Conservation (phyloP, 192 early-diverging fungal genomes). For the Phlyctochytrium bullatum region DNA sequence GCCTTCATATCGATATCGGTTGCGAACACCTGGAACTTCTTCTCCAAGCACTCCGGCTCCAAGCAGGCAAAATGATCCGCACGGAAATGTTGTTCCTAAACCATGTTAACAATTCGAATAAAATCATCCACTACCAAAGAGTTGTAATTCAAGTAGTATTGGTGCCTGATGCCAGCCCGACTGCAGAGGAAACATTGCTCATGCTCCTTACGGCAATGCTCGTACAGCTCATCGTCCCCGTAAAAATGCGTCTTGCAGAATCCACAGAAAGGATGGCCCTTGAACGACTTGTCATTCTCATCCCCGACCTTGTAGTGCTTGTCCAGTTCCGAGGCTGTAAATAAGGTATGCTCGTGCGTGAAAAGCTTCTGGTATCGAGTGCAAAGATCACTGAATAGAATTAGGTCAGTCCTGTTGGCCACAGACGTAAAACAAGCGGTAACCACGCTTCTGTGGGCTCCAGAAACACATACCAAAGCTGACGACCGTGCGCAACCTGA, state of each 20-base stretch:
- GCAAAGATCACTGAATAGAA: slow-evolving; percentile 75
- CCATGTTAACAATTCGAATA: neutral
- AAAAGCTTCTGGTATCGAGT: slow-evolving; percentile 88
- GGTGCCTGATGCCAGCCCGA: slow-evolving; percentile 69
- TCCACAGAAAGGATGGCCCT: slow-evolving; percentile 86
- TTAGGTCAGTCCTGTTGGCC: slow-evolving; percentile 5
- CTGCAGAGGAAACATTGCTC: slow-evolving; percentile 93
- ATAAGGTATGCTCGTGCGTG: slow-evolving; percentile 87
- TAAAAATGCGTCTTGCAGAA: slow-evolving; percentile 86
- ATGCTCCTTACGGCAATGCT: slow-evolving; percentile 89
- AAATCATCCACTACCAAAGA: slow-evolving; percentile 37
- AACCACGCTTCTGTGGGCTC: neutral
- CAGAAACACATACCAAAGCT: slow-evolving; percentile 67
- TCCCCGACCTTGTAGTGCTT: slow-evolving; percentile 73
- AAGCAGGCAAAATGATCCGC: slow-evolving; percentile 78
- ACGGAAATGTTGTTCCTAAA: slow-evolving; percentile 71
- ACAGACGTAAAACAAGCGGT: no score
- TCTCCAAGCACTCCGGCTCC: slow-evolving; percentile 78
- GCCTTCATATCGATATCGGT: slow-evolving; percentile 87
- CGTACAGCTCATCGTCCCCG: slow-evolving; percentile 90
- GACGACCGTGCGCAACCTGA: slow-evolving; percentile 67
- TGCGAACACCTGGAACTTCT: slow-evolving; percentile 95
- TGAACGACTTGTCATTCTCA: slow-evolving; percentile 49
- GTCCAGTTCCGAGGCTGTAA: slow-evolving; percentile 70
- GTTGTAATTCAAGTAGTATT: slow-evolving; percentile 84